Evolutionary conservation across 495 filamentous ascomycete species (phyloP), one percentile per base, ranked within the genome.

Genomic region (Podospora pseudoanserina): DNA sequence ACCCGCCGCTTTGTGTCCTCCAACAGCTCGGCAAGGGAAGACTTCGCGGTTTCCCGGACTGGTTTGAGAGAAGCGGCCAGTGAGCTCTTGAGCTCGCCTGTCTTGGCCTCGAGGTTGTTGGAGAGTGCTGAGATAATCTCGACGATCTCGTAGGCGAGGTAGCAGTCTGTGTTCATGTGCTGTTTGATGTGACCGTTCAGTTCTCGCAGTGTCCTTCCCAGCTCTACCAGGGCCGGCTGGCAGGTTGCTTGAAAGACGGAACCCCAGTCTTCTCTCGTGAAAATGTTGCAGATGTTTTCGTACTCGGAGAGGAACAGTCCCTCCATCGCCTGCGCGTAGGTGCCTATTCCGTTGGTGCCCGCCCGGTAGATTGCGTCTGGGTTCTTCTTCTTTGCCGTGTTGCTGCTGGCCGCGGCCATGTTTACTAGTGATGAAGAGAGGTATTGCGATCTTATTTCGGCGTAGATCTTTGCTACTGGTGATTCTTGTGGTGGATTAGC

Each of bases 121-220:
- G 91, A 93, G 67, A 96, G 85, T 44, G 84, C 84, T 3, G 91
- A 91, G 56, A 99, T 91, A 67, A 97, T 92, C 72, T 96, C 94
- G 58, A 97, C 90, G 65, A 98, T 93, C 75, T 99, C 95, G 75
- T 96, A 99, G 4, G 93, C 93, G 27, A 99, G 85, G 76, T 91
- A 99, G 80, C 96, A 97, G 78, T 99, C 95, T 1, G 93, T 98
- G 72, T 87, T 88, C 55, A 97, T 82, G 74, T 97, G 93, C 34
- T 86, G 76, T 75, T 91, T 90, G 76, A 98, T 93, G 75, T 97
- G 93, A 49, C 86, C 84, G 77, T 98, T 97, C 27, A 99, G 83
- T 71, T 97, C 95, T 15, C 89, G 87, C 30, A 99, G 79, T 0
- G 96, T 97, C 72, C 92, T 88, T 28, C 90, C 87, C 74, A 97